Percentiles rank a stretch among this genome's conserved stretches.
phyloP scores from a whole-genome alignment of 208 protist genomes.

The Wallacemonas sp. region DNA sequence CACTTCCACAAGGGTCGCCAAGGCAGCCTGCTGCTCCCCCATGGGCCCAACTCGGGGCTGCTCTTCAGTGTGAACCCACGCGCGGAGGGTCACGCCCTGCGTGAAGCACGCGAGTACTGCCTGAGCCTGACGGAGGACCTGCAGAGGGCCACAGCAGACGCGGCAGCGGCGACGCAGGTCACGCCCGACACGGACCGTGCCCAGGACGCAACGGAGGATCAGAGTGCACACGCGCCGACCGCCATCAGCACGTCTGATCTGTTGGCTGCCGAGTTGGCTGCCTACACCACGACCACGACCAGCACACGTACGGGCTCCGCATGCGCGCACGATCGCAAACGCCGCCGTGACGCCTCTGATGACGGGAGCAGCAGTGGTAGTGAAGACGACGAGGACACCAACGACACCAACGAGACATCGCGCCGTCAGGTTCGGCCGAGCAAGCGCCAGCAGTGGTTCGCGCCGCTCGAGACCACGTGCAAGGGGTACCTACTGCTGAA shows the following conservation, averaged over 20 bases:
- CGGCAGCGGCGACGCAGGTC: background rate
- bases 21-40: slow-evolving; percentile 65
- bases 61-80: slow-evolving; percentile 78
- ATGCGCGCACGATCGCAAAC: slow-evolving; percentile 11
- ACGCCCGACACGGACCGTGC: slow-evolving; percentile 20
- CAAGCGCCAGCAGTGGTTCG: slow-evolving; percentile 36
- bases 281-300: slow-evolving; percentile 7
- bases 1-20: slow-evolving; percentile 66
- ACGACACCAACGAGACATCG: slow-evolving; percentile 18
- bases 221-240: too few relatives aligned
- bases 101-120: slow-evolving; percentile 73
- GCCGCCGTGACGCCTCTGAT: background rate
- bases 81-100: slow-evolving; percentile 60
- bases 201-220: background rate
- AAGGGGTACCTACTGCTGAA: slow-evolving; percentile 31
- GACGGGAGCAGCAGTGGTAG: slow-evolving; percentile 5
- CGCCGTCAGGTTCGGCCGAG: background rate
- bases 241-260: slow-evolving; percentile 21
- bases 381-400: slow-evolving; percentile 21
- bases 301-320: slow-evolving; percentile 27
- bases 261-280: slow-evolving; percentile 31
- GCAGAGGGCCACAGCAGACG: slow-evolving; percentile 10
- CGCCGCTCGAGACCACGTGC: slow-evolving; percentile 32
- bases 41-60: slow-evolving; percentile 55
- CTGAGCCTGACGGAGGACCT: slow-evolving; percentile 59